Base-by-base conservation (phyloP, 805 yeast genomes). In the Monosporozyma aerobia region DNA sequence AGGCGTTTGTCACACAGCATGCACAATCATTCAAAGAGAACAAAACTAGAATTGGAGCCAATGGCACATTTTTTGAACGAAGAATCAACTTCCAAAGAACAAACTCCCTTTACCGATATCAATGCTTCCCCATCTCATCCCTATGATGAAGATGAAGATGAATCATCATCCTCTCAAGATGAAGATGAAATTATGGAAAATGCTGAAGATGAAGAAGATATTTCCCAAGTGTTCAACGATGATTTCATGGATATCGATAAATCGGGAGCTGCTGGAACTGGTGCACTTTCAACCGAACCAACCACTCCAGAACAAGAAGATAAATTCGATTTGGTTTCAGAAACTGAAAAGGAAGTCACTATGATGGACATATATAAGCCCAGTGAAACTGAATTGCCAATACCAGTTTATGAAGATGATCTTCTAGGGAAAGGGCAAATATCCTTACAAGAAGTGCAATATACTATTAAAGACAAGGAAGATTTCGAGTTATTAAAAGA, bases 391-490 rank as follows among this genome's bases (percentile, higher is more conserved):
- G 75, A 64, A 1, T 52, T 56, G 3, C 89, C 92, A 1, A 56
- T 63, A 13, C 76, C 89, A 0, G 89, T 85, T 2, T 81, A 73
- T 53, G 76, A 76, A 13, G 77, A 74, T 45, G 69, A 68, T 10
- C 41, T 50, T 11, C 35, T 45, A 48, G 54, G 54, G 14, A 39
- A 16, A 10, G 14, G 35, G 3, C 22, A 44, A 1, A 32, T 63
- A 5, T 54, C 57, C 46, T 60, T 89, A 23, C 71, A 69, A 5
- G 72, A 73, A 19, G 57, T 87, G 2, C 85, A 83, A 56, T 62
- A 66, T 2, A 53, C 80, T 2, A 68, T 90, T 5, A 80, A 79
- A 59, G 96, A 90, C 62, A 81, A 79, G 1, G 96, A 90, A 64
- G 97, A 90, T 65, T 69, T 82, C 48, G 64, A 62, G 39, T 62